Evolutionary conservation across 257 asterid genomes (phyloP), one percentile per base, ranked within the genome.

Genomic region (Fraxinus americana): DNA sequence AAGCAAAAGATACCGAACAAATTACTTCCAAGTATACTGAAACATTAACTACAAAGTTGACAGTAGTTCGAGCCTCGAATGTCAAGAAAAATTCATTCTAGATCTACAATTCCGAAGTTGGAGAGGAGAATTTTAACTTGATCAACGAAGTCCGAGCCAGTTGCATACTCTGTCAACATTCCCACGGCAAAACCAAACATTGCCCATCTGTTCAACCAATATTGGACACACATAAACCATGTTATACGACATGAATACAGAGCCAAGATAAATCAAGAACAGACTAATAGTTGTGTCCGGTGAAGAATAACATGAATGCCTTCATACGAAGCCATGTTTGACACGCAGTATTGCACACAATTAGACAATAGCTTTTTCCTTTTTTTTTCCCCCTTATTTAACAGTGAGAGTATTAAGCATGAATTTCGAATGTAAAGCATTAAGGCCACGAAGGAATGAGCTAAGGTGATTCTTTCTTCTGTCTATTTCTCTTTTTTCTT

Each of bases 121-220:
- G 99, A 96, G 85, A 96, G 91, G 45, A 96, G 98, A 85, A 96
- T 96, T 83, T 91, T 93, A 68, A 96, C 88, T 91, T 93, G 99
- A 68, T 92, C 97, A 82, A 93, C 97, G 48, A 96, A 93, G 87
- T 93, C 97, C 2, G 99, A 93, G 39, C 99, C 99, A 12, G 99
- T 96, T 27, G 99, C 99, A 61, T 88, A 96, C 84, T 96, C 98
- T 48, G 99, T 96, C 77, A 96, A 77, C 94, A 96, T 80, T 69
- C 98, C 99, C 25, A 96, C 97, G 35, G 98, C 98, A 78, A 96
- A 92, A 50, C 99, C 99, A 79, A 96, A 96, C 98, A 96, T 96
- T 7, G 98, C 99, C 99, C 99, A 96, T 86, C 99, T 96, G 96
- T 80, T 73, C 87, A 66, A 81, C 32, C 71, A 77, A 67, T 4